Base-by-base conservation (phyloP, 345 rosid genomes). In the Kandelia obovata region DNA sequence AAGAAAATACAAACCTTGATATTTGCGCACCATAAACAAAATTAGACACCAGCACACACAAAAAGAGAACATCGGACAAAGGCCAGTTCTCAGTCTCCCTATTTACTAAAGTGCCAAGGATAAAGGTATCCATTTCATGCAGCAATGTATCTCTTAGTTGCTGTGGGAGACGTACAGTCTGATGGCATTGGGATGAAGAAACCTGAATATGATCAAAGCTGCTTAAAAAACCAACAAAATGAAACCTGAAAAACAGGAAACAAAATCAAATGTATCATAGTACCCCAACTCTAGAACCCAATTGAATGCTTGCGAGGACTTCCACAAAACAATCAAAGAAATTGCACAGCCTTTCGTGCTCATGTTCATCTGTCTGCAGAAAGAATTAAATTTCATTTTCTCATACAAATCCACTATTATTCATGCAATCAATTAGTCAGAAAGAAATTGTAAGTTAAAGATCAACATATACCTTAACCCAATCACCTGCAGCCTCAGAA, bases 271-370 rank as follows among this genome's bases (percentile, higher is more conserved):
- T 58, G 65, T 26, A 62, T 49, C 35, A 37, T 57, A 61, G 49
- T 72, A 85, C 94, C 94, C 85, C 75, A 61, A 58, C 32, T 51
- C 32, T 75, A 80, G 88, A 70, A 65, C 67, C 75, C 59, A 63
- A 56, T 72, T 71, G 71, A 78, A 87, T 64, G 72, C 78, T 82
- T 55, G 96, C 77, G 65, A 94, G 87, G 72, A 88, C 88, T 75
- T 91, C 97, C 75, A 81, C 85, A 72, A 84, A 94, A 78, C 89
- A 91, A 73, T 88, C 96, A 74, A 89, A 89, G 72, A 71, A 66
- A 72, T 87, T 86, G 72, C 70, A 75, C 47, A 58, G 74, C 70
- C 78, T 80, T 73, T 67, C 82, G 17, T 43, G 71, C 47, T 85
- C 87, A 71, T 71, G 61, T 66, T 81, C 90, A 75, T 79, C 85